Conservation (phyloP, 345 rosid species). For the Hibiscus mutabilis region DNA sequence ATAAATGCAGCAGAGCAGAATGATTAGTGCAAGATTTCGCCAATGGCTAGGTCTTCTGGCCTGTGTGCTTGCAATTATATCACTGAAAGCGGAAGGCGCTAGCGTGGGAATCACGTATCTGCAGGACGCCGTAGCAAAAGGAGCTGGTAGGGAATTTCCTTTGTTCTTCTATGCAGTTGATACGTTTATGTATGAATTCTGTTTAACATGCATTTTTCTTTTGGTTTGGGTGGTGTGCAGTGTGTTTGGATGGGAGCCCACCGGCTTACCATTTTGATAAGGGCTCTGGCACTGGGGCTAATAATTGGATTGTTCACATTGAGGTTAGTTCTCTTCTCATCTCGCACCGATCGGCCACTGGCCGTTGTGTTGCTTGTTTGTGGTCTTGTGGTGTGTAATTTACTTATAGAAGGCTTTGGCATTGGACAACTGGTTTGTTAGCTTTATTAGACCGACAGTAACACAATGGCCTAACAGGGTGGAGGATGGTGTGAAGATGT, state of each 20-base stretch:
- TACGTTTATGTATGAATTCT: background rate
- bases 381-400: background rate
- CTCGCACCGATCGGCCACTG: background rate
- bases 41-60: slow-evolving; percentile 27
- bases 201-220: background rate
- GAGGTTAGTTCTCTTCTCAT: slow-evolving; percentile 42
- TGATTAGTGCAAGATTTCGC: slow-evolving; percentile 33
- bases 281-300: slow-evolving; percentile 67
- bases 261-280: slow-evolving; percentile 75
- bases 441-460: background rate
- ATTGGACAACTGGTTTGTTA: background rate
- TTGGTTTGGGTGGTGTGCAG: slow-evolving; percentile 29
- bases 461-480: slow-evolving; percentile 40
- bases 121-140: slow-evolving; percentile 44
- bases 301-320: slow-evolving; percentile 73
- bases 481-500: slow-evolving; percentile 90
- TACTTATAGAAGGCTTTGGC: background rate
- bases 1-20: slow-evolving; percentile 12
- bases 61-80: slow-evolving; percentile 25
- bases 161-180: background rate
- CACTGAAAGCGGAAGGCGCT: slow-evolving; percentile 33
- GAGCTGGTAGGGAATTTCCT: slow-evolving; percentile 43
- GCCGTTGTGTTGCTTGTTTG: background rate
- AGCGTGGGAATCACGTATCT: slow-evolving; percentile 41
- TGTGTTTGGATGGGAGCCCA: slow-evolving; percentile 89